Base-by-base conservation (phyloP, 169 alveolate genomes). In the Cryptosporidium canis region DNA sequence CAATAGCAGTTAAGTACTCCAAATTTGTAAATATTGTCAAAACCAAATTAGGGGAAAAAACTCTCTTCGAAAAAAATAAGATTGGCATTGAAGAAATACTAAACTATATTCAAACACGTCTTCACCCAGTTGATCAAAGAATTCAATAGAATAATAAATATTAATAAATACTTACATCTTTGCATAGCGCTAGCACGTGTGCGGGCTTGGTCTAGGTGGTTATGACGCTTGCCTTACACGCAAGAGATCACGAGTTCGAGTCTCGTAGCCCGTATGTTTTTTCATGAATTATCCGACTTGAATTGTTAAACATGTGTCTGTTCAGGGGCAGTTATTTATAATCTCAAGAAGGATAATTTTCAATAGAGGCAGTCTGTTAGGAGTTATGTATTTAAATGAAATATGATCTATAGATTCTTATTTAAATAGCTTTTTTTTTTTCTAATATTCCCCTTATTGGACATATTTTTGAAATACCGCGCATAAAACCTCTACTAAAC, bases 161-260 rank as follows among this genome's bases (percentile, higher is more conserved):
- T 51, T 51, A 51, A 51, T 16, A n/a, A 51, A 3, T 51, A 51
- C 24, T 51, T 51, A 9, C 7, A 51, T n/a, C 24, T 18, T 24
- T 21, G 3, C 24, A n/a, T 2, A 51, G 35, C 29, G 83, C 8
- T 0, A 0, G n/a, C 12, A 37, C 1, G 47, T n/a, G 44, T 58
- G 87, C 87, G 87, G 87, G 87, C 87, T 77, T 77, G 87, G 87
- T 77, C 87, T 77, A 77, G 87, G 87, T 77, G 87, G 87, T 77
- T 58, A 77, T 77, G 87, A 77, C 87, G 87, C 87, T 77, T 61
- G 87, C 87, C 72, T 77, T 77, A 77, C 87, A 77, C 87, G 87
- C 87, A 61, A 77, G 87, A 77, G 87, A 61, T 77, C 87, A 77
- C 87, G 87, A 77, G 87, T 77, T 77, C 87, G 87, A 77, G 72